phyloP scores from a whole-genome alignment of 2,329 filamentous ascomycete genomes.

The Leptographium lundbergii region DNA sequence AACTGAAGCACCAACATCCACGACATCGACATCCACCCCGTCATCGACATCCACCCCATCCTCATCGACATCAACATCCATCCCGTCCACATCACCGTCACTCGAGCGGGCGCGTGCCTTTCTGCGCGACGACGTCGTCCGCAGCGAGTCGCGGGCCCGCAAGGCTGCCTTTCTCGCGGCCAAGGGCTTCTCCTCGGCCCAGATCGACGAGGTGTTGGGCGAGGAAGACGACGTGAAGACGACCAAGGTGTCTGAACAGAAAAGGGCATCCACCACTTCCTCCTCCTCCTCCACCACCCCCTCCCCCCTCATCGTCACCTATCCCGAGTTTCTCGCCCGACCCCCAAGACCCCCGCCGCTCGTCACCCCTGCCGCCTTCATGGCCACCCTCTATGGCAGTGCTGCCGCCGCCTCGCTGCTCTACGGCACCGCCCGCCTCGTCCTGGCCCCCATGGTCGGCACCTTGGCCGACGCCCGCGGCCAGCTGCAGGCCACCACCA shows the following conservation, averaged over 20 bases:
- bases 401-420: constrained; percentile 46
- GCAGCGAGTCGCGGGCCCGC: constrained; percentile 52
- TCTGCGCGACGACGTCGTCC: constrained; percentile 61
- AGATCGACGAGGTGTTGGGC: constrained; percentile 55
- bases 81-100: neutral
- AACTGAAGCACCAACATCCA: neutral
- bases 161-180: constrained; percentile 65
- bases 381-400: constrained; percentile 46
- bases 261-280: too few relatives aligned
- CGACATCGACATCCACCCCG: too few relatives aligned
- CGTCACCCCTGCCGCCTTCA: constrained; percentile 45
- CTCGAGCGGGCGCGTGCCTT: constrained; percentile 63
- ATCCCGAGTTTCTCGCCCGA: constrained; percentile 55
- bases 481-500: constrained; percentile 38
- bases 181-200: constrained; percentile 56
- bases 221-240: constrained; percentile 9
- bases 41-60: too few relatives aligned
- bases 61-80: neutral
- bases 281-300: neutral
- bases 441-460: constrained; percentile 50
- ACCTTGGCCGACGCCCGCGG: constrained; percentile 36
- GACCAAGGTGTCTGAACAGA: too few relatives aligned
- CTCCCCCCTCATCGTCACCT: constrained; percentile 51
- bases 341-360: constrained; percentile 44
- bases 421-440: constrained; percentile 59